Base-by-base conservation (phyloP, 345 rosid species). In the Rubroshorea leprosula region DNA sequence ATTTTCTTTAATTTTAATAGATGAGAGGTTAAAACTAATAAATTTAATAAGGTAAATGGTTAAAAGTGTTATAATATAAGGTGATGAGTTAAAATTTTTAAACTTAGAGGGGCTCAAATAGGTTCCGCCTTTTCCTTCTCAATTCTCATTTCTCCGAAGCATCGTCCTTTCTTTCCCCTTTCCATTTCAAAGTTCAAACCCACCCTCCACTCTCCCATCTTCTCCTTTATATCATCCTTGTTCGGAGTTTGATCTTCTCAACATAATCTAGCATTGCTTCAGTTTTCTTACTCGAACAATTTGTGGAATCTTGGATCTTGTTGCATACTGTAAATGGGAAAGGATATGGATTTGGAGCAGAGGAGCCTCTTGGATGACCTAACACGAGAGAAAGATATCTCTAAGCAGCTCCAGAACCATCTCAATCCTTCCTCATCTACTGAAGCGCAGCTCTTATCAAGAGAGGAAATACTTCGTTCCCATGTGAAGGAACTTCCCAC, bases 401-500 rank as follows among this genome's bases (percentile, higher is more conserved):
- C 95, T 0, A 57, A 70, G 50, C 76, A 64, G 77, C 77, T 92
- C 17, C 68, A 65, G 63, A 59, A 41, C 45, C 82, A 82, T 60
- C 80, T 82, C 54, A 59, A 76, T 62, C 51, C 75, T 22, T 77
- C 94, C 17, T 77, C 91, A 3, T 52, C 86, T 19, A 51, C 43
- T 2, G 71, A 88, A 60, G 65, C 74, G 18, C 74, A 66, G 60
- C 68, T 68, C 38, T 16, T 15, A 50, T 69, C 88, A 27, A 48
- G 80, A 35, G 77, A 81, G 47, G 62, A 67, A 49, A 80, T 91
- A 35, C 79, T 91, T 51, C 46, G 64, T 70, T 76, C 81, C 6
- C 86, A 86, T 69, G 85, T 88, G 56, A 88, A 80, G 57, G 76
- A 85, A 14, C 84, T 92, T 26, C 68, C 79, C 22, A 53, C 76